Conservation (phyloP, 2,329 filamentous ascomycete species). For the Daldinia sp. region DNA sequence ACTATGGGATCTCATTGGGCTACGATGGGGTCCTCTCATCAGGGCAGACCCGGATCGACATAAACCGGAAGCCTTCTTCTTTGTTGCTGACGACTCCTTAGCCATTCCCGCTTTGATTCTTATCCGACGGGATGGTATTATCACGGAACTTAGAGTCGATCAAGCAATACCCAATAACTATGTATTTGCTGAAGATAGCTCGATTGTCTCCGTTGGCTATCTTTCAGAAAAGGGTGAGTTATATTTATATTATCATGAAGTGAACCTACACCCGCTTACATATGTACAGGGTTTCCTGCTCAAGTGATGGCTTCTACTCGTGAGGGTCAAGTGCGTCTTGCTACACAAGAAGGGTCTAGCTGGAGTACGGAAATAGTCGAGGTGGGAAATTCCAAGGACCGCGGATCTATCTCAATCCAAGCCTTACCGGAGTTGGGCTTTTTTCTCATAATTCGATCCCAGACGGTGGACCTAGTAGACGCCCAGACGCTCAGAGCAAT, state of each 20-base stretch:
- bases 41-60: slow-evolving; percentile 68
- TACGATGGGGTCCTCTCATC: slow-evolving; percentile 67
- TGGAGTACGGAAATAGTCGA: slow-evolving; percentile 66
- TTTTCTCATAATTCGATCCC: slow-evolving; percentile 70
- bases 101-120: slow-evolving; percentile 66
- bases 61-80: slow-evolving; percentile 73
- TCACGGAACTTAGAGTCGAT: slow-evolving; percentile 69
- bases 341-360: slow-evolving; percentile 53
- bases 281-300: slow-evolving; percentile 43
- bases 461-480: slow-evolving; percentile 71
- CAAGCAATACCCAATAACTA: slow-evolving; percentile 58
- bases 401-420: slow-evolving; percentile 68
- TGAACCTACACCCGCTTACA: slow-evolving; percentile 31
- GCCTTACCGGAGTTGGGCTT: slow-evolving; percentile 68
- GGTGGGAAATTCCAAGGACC: slow-evolving; percentile 54
- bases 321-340: slow-evolving; percentile 49
- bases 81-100: slow-evolving; percentile 59
- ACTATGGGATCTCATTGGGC: slow-evolving; percentile 72
- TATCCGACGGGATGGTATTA: slow-evolving; percentile 72
- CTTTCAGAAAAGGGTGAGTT: slow-evolving; percentile 61
- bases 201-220: slow-evolving; percentile 63
- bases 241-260: slow-evolving; percentile 3
- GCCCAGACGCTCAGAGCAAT: slow-evolving; percentile 67
- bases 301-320: slow-evolving; percentile 52
- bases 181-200: slow-evolving; percentile 62